phyloP scores from a whole-genome alignment of 2,329 filamentous ascomycete genomes.

The Blumeriella jaapii region DNA sequence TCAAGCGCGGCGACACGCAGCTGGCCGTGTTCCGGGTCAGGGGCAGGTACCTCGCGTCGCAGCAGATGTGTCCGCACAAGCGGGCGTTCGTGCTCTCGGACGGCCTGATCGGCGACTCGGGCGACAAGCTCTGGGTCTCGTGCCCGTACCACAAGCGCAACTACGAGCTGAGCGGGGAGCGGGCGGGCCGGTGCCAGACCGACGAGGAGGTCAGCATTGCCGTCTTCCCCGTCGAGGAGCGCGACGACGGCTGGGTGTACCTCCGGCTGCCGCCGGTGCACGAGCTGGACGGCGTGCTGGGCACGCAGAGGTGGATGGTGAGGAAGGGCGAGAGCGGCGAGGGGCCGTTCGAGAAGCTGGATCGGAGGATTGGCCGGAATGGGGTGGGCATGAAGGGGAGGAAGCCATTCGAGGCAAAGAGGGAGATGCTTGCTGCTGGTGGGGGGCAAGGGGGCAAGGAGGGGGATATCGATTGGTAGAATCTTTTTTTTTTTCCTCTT shows the following conservation, averaged over 20 bases:
- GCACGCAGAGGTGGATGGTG: constrained; percentile 69
- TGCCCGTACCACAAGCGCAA: constrained; percentile 88
- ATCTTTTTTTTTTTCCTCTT: too few species aligned
- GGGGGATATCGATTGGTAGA: constrained; percentile 24
- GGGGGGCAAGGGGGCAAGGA: constrained; percentile 12
- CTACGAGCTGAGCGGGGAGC: constrained; percentile 58
- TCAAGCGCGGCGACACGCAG: constrained; percentile 84
- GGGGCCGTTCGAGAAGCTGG: constrained; percentile 26
- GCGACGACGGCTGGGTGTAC: constrained; percentile 68
- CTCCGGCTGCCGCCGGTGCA: constrained; percentile 68
- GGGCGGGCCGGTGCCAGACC: constrained; percentile 61
- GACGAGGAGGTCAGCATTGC: constrained; percentile 69
- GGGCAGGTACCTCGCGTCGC: constrained; percentile 71
- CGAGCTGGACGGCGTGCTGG: constrained; percentile 68
- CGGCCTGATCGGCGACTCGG: constrained; percentile 56
- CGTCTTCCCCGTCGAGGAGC: constrained; percentile 66
- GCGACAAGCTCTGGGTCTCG: constrained; percentile 66
- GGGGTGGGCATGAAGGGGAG: constrained; percentile 21
- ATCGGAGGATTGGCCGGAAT: constrained; percentile 22
- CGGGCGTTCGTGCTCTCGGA: constrained; percentile 82
- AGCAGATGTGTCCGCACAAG: constrained; percentile 94
- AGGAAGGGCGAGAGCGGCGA: constrained; percentile 51
- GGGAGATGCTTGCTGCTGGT: constrained; percentile 11
- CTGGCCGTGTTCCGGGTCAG: constrained; percentile 76
- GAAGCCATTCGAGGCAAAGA: constrained; percentile 19